Base-by-base conservation (phyloP, 2,329 filamentous ascomycete species). In the Karstenula rhodostoma region DNA sequence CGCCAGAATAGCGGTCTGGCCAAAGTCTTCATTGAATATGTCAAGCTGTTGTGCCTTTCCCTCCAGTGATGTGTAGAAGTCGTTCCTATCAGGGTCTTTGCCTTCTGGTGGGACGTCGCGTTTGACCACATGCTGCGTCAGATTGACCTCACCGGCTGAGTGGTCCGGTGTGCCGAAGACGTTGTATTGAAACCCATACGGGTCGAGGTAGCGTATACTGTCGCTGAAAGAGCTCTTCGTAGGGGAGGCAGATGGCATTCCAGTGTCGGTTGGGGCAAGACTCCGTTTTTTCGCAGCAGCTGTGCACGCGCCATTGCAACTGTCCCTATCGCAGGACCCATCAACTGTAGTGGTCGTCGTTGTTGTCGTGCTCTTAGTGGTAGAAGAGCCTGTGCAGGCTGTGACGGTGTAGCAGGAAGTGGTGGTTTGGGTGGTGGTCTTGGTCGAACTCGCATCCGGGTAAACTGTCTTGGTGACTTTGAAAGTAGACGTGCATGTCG, bases 401-500 rank as follows among this genome's bases (percentile, higher is more conserved):
- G 44, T 47, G 44, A 47, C 12, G 12, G 44, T 47, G 25, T 47
- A 47, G 7, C 44, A 47, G 13, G 44, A 27, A 19, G 35, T 53
- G 6, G 37, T 35, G 3, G 35, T 53, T n/a, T 29, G 23, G 13
- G 50, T 53, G 22, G 50, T 23, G 23, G 50, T 53, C 12, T 13
- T 53, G 8, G 13, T 53, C 27, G 37, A 53, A 37, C 37, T 29
- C 25, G 17, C 17, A 22, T 53, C 23, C 5, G 50, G 37, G 15
- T 19, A 53, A 4, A 43, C 50, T 7, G 50, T 29, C 7, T 22
- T 53, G 23, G n/a, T 17, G 10, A 42, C 49, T 29, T 25, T 23
- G 13, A 53, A 53, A 22, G 22, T 53, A 12, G 50, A 25, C n/a
- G 50, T 53, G n/a, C 50, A 53, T 29, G 50, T 53, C 15, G 35